Evolutionary conservation across 805 yeast genomes (phyloP), one percentile per base, ranked within the genome.

Genomic region (Grigorovia yakushimaensis): DNA sequence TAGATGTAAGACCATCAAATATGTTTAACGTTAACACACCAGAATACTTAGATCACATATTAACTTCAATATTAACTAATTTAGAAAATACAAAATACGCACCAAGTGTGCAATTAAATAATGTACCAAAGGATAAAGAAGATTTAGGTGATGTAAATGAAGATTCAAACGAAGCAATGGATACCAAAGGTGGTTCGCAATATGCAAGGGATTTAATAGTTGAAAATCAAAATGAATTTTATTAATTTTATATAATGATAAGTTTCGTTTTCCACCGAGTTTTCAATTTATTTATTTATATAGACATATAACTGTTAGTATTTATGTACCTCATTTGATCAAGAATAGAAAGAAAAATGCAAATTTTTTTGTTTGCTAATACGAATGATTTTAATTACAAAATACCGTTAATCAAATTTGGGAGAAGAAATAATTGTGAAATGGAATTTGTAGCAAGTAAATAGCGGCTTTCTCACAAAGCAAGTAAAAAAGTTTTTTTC

Each of bases 11-110:
- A 54, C 95, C 96, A 11, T 84, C 94, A 11, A 91, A 91, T 68
- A 91, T 91, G 98, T 86, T 84, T 70, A 91, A 91, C 67, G 96
- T 96, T 45, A 91, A 91, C 68, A 79, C 91, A 21, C 91, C 94
- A 21, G 97, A 89, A 65, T 91, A 88, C 62, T 73, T 91, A 57
- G 87, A 88, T 66, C 84, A 87, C 65, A 82, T 91, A 45, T 70
- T 88, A 59, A 75, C 85, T 11, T 85, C 83, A 57, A 84, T 91
- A 46, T 74, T 84, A 46, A 71, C 78, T 49, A 88, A 86, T 68
- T 71, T 91, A 60, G 94, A 88, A 58, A 79, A 85, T 57, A 88
- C 97, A n/a, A 82, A 85, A 66, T 88, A 83, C 66, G 95, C 97
- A 0, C 98, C 98, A n/a, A 84, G 95, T 46, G 97, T 91, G 33